Conservation (phyloP, 2,329 filamentous ascomycete genomes). For the Aspergillus udagawae region DNA sequence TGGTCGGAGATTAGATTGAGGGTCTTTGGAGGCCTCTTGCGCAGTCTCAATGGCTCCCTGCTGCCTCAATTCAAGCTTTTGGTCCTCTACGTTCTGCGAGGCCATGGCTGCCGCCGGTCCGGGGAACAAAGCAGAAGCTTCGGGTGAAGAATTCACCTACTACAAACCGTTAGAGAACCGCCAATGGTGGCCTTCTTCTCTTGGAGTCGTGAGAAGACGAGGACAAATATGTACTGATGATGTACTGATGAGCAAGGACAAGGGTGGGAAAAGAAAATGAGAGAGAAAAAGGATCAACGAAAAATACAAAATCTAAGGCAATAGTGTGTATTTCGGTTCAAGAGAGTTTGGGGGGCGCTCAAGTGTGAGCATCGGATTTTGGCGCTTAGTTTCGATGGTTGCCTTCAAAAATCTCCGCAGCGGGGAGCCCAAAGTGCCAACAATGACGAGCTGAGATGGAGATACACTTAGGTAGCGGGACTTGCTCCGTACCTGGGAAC, state of each 20-base stretch:
- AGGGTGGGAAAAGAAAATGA: slow-evolving; percentile 1
- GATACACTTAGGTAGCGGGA: not conserved
- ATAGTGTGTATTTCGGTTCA: not conserved
- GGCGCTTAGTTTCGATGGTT: slow-evolving; percentile 6
- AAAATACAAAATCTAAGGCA: not conserved
- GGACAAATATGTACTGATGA: too few species aligned
- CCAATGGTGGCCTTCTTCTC: not conserved
- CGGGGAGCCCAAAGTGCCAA: not conserved
- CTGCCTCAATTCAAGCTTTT: slow-evolving; percentile 67
- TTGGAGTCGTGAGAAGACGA: not conserved
- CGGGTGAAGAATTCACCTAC: slow-evolving; percentile 14
- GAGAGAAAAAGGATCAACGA: not conserved
- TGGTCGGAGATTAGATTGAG: slow-evolving; percentile 62
- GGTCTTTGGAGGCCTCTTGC: slow-evolving; percentile 49
- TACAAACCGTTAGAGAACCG: slow-evolving; percentile 4
- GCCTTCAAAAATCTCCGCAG: slow-evolving; percentile 8
- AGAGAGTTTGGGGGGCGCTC: not conserved
- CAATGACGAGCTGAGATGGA: not conserved
- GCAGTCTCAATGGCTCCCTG: slow-evolving; percentile 77
- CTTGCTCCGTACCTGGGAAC: not conserved
- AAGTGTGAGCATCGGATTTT: not conserved
- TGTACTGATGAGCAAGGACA: not conserved
- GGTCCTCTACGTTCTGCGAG: slow-evolving; percentile 24
- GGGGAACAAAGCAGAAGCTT: slow-evolving; percentile 9
- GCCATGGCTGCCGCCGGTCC: slow-evolving; percentile 23